Evolutionary conservation across 306 rosid species (phyloP).

Genomic region (Nissolia schottii): DNA sequence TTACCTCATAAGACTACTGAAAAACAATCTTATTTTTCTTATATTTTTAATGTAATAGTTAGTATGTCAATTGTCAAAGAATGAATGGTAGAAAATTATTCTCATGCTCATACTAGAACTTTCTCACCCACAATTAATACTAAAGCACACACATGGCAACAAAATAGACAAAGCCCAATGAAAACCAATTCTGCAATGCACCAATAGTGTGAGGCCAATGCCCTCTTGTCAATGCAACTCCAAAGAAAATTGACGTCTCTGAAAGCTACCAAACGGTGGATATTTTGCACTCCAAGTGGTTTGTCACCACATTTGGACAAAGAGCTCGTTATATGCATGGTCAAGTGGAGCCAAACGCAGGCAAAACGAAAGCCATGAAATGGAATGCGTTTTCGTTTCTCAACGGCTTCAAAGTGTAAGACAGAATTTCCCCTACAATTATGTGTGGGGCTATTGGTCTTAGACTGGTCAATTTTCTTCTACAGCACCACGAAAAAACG

Average conservation of each 20-base stretch:
- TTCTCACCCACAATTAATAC: constrained; percentile 1
- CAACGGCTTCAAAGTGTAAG: constrained; percentile 10
- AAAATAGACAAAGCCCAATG: constrained; percentile 16
- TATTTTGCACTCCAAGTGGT: constrained; percentile 32
- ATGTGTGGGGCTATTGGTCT: constrained; percentile 5
- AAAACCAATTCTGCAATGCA: constrained; percentile 23
- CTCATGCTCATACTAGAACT: too few relatives aligned
- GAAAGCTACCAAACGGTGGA: constrained; percentile 57
- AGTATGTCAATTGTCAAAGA: too few relatives aligned
- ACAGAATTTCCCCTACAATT: not conserved
- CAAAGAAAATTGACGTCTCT: not conserved
- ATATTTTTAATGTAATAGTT: too few relatives aligned
- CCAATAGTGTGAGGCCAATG: constrained; percentile 19
- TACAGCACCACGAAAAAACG: not conserved
- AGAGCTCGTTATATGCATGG: constrained; percentile 1
- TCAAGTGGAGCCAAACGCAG: constrained; percentile 13
- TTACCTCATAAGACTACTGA: too few relatives aligned
- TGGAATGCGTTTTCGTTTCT: constrained; percentile 41
- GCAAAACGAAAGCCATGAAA: constrained; percentile 12
- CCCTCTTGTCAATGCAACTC: constrained; percentile 49
- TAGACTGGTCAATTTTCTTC: constrained; percentile 10
- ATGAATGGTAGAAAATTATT: too few relatives aligned
- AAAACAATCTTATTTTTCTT: too few relatives aligned
- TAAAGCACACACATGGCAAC: constrained; percentile 21
- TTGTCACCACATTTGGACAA: constrained; percentile 35